These are phyloP conservation scores for Porpolomopsis calyptriformis DNA, from an alignment of 768 basidiomycete genomes.

Conservation along the genomic window DNA sequence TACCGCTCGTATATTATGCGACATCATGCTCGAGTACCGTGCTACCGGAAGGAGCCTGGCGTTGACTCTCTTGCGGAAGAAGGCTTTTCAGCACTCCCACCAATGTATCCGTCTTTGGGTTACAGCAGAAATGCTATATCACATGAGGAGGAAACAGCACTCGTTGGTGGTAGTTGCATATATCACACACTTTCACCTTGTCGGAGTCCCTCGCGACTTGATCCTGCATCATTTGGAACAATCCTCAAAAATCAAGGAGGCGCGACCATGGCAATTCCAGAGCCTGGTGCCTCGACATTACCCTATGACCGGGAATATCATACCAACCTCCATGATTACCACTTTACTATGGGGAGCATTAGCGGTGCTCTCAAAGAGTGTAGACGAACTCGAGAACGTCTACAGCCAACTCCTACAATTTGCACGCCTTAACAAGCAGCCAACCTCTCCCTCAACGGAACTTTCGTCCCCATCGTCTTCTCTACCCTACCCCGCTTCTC, in stretches of 20 bases:
- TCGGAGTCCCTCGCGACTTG: constrained; percentile 40
- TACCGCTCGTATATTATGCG: constrained; percentile 6
- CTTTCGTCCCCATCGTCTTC: neutral
- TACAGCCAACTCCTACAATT: constrained; percentile 35
- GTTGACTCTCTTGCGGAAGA: constrained; percentile 23
- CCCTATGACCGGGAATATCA: constrained; percentile 19
- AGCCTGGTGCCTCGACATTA: constrained; percentile 8
- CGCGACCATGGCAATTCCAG: constrained; percentile 4
- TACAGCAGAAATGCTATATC: constrained; percentile 36
- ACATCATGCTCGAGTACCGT: constrained; percentile 27
- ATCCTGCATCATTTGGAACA: constrained; percentile 14
- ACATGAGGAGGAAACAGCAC: constrained; percentile 19
- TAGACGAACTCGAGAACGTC: constrained; percentile 22
- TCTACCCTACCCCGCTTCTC: neutral
- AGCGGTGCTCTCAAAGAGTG: constrained; percentile 14
- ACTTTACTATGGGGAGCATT: constrained; percentile 34
- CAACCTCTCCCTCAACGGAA: neutral
- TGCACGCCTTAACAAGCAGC: constrained; percentile 8
- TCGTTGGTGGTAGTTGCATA: constrained; percentile 35
- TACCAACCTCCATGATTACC: constrained; percentile 24
- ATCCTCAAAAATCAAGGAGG: constrained; percentile 6
- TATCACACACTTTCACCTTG: constrained; percentile 37
- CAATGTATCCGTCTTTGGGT: constrained; percentile 20
- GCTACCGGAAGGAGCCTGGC: constrained; percentile 24
- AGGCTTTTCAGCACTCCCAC: constrained; percentile 16